Base-by-base conservation (phyloP, 345 rosid species). In the Populus pruinosa region DNA sequence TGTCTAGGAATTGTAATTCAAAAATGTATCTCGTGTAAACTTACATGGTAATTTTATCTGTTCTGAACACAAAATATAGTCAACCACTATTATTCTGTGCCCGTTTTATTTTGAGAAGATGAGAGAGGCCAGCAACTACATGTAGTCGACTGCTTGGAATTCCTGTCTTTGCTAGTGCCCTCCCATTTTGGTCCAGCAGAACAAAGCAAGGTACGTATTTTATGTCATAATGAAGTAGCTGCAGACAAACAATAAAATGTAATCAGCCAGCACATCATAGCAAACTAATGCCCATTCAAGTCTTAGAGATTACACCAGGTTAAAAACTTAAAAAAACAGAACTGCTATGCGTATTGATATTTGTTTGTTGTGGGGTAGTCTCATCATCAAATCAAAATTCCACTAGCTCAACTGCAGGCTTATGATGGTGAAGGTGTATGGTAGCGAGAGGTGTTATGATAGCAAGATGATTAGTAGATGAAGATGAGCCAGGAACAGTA, bases 171-270 rank as follows among this genome's bases (percentile, higher is more conserved):
- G 93, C 97, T 75, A 95, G 79, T 9, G 98, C 96, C 66, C 76
- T 86, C 76, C 98, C 97, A 18, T 90, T 82, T 77, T 89, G 89
- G 80, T 95, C 99, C 94, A 95, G 79, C 82, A 93, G 68, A 75
- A 92, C 94, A 85, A 91, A 95, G 88, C 99, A 93, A 79, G 99
- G 98, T 67, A 93, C 97, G 29, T 93, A 93, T 81, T 81, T 89
- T 78, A 93, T 86, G 82, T 92, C 98, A 82, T 95, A 95, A 69
- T 89, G 94, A 63, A 95, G 96, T 73, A 93, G 94, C 98, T 93
- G 90, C 89, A 86, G 12, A 59, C 27, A 49, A 33, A 8, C 71
- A 44, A 59, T 67, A 69, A 3, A 36, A 31, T 31, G 33, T 17
- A 29, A 62, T 72, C 64, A 76, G 69, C 44, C 74, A 59, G 23